phyloP scores from a whole-genome alignment of 1,284 basidiomycete genomes.

The Microstroma glucosiphilum region DNA sequence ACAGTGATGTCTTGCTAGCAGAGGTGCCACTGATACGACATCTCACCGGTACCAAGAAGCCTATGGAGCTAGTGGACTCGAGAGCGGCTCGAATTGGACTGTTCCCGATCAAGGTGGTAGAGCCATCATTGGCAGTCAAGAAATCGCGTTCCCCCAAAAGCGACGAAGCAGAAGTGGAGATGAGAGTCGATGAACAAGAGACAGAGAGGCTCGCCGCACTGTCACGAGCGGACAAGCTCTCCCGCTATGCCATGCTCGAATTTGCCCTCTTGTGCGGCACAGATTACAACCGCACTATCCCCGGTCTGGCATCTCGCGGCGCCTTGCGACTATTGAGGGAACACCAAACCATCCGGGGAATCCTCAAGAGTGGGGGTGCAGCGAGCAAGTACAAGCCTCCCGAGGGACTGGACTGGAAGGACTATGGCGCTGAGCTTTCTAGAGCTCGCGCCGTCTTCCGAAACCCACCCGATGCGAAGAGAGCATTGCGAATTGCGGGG shows the following conservation, averaged over 20 bases:
- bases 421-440: conserved; percentile 36
- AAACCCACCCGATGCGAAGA: conserved; percentile 21
- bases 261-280: conserved; percentile 49
- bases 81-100: conserved; percentile 22
- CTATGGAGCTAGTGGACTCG: conserved; percentile 34
- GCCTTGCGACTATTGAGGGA: conserved; percentile 31
- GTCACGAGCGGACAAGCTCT: conserved; percentile 15
- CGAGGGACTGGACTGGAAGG: conserved; percentile 23
- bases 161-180: not conserved
- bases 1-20: conserved; percentile 50
- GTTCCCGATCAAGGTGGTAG: conserved; percentile 21
- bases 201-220: not conserved
- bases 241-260: conserved; percentile 31
- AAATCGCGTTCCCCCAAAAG: not conserved
- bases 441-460: conserved; percentile 35
- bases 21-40: conserved; percentile 45
- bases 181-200: not conserved
- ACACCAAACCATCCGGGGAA: conserved; percentile 27
- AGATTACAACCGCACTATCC: conserved; percentile 46
- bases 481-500: conserved; percentile 1
- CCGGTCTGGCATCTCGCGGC: conserved; percentile 34
- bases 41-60: conserved; percentile 26
- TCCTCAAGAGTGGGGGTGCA: conserved; percentile 7
- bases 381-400: conserved; percentile 21
- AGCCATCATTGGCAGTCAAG: not conserved